Evolutionary conservation across 2,329 filamentous ascomycete species (phyloP), one percentile per base, ranked within the genome.

Genomic region (Sclerotinia minor): DNA sequence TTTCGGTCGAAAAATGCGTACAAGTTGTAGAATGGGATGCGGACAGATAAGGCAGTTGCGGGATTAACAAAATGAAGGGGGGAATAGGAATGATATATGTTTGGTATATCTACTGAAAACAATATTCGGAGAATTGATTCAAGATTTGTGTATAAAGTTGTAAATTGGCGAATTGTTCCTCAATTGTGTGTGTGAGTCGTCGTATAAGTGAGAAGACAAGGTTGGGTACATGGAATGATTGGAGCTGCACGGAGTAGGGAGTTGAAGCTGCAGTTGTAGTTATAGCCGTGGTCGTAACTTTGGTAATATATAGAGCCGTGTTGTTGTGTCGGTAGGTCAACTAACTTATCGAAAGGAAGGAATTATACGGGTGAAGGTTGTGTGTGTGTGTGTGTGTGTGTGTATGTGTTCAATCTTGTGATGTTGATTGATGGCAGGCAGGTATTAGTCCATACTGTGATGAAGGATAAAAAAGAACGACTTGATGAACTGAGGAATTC

Each of bases 91-190:
- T 41, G 38, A 41, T 24, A 35, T 50, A 21, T 49, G 9, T 50
- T 50, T 15, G 58, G 29, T 11, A 38, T 26, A 50, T 11, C 47
- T 24, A 26, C 49, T 50, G 29, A 61, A 41, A 50, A 61, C 29
- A 61, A 49, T 61, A 21, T 35, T 61, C 58, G 57, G 44, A 15
- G 41, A 49, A 60, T 60, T 60, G 44, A 60, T 47, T 32, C 57
- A 60, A 60, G 57, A n/a, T 47, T 60, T 32, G 57, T 5, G 4
- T 58, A n/a, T 38, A 21, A 19, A 24, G 29, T 61, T 35, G 58
- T 41, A 24, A 61, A 35, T 24, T 32, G 17, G 44, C 21, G 29
- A 49, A 61, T n/a, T 32, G 52, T 19, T n/a, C 26, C 24, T 26
- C 13, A 26, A 29, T 29, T 17, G 15, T 52, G 15, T 24, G 26